phyloP scores from a whole-genome alignment of 2,329 filamentous ascomycete genomes.

The Neurospora crassa region DNA sequence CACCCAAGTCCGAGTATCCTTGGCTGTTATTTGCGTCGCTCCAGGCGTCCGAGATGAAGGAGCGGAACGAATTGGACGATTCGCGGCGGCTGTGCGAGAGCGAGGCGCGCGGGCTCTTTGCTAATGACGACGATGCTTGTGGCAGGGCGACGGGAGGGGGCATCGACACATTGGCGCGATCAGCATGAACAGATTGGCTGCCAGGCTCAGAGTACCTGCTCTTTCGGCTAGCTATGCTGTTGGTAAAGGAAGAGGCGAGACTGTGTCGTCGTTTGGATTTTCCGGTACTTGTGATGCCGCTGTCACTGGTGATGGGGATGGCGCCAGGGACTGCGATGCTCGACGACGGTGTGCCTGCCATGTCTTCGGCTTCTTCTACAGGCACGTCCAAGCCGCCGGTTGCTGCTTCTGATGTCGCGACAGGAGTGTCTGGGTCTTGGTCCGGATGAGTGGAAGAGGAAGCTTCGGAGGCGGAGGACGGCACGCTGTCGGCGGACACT shows the following conservation, averaged over 20 bases:
- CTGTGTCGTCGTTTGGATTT: slow-evolving; percentile 19
- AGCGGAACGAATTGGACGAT: slow-evolving; percentile 24
- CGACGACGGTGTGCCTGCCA: background rate
- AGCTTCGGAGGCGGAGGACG: background rate
- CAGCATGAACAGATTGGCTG: slow-evolving; percentile 40
- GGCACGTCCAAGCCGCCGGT: background rate
- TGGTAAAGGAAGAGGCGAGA: slow-evolving; percentile 33
- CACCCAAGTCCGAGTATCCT: background rate
- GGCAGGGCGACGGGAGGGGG: slow-evolving; percentile 40
- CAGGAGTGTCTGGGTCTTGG: background rate
- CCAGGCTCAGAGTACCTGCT: slow-evolving; percentile 24
- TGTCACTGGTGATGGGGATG: background rate
- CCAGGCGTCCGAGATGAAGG: slow-evolving; percentile 25
- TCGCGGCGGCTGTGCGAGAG: slow-evolving; percentile 33
- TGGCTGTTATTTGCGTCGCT: slow-evolving; percentile 24
- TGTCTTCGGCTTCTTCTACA: background rate
- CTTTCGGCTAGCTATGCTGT: slow-evolving; percentile 37
- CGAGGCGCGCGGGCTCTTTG: slow-evolving; percentile 30
- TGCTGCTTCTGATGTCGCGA: background rate
- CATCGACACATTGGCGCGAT: slow-evolving; percentile 23
- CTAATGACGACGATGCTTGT: background rate
- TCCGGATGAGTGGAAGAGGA: background rate
- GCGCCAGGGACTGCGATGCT: background rate
- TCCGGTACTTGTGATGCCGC: too few relatives aligned
- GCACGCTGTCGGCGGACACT: background rate